Conservation (phyloP, 2,329 filamentous ascomycete genomes). For the Cordyceps tenuipes region DNA sequence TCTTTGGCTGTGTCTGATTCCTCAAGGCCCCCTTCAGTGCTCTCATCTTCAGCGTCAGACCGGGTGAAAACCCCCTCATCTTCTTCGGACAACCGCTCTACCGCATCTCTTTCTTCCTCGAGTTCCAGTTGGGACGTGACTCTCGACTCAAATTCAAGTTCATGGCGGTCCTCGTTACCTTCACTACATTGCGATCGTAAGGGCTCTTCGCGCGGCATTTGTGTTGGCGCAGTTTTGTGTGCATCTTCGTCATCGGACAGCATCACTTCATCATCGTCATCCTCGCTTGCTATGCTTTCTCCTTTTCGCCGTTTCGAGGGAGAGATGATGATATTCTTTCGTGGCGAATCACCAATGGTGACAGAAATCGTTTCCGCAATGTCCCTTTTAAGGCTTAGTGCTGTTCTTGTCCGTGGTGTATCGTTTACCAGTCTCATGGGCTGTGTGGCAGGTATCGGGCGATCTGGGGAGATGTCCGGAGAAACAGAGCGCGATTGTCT, state of each 20-base stretch:
- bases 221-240: background rate
- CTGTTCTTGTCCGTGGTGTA: constrained; percentile 1
- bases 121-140: background rate
- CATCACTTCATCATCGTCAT: background rate
- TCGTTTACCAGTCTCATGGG: constrained; percentile 5
- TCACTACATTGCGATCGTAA: background rate
- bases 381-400: constrained; percentile 5
- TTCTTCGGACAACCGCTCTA: background rate
- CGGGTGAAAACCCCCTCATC: background rate
- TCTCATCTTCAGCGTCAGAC: constrained; percentile 12
- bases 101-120: background rate
- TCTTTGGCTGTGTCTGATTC: constrained; percentile 10
- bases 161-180: background rate
- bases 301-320: constrained; percentile 5
- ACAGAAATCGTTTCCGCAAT: constrained; percentile 6
- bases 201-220: background rate
- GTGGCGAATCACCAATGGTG: constrained; percentile 6
- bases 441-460: constrained; percentile 16
- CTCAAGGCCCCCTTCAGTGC: constrained; percentile 9
- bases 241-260: background rate
- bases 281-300: constrained; percentile 8
- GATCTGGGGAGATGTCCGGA: constrained; percentile 10
- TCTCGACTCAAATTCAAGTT: background rate
- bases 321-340: background rate
- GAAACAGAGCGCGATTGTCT: background rate